phyloP scores from a whole-genome alignment of 345 rosid genomes.

The Eucalyptus coolabah region DNA sequence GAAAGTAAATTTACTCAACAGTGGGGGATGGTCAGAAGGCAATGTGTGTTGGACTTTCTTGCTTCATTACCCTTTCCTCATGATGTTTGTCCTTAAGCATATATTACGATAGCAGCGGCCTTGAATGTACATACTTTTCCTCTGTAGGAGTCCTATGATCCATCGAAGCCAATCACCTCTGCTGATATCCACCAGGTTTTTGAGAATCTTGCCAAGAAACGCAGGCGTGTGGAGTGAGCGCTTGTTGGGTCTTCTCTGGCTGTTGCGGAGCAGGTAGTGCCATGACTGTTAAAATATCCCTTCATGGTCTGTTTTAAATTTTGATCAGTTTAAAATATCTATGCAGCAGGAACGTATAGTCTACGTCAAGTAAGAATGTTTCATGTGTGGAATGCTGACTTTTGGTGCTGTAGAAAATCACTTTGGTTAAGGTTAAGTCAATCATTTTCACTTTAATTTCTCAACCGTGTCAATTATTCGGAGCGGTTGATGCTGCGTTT shows the following conservation, averaged over 20 bases:
- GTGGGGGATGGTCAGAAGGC: not conserved
- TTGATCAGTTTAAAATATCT: not conserved
- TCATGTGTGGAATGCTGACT: not conserved
- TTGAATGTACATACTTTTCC: not conserved
- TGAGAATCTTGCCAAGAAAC: slow-evolving; percentile 85
- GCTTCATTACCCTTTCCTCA: not conserved
- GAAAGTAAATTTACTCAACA: not conserved
- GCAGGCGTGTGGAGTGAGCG: slow-evolving; percentile 27
- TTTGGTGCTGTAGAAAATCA: not conserved
- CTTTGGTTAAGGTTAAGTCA: not conserved
- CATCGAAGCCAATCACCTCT: slow-evolving; percentile 76
- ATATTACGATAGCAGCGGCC: not conserved
- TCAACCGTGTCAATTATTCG: not conserved
- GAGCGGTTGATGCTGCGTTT: not conserved
- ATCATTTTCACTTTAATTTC: not conserved
- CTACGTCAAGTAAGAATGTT: not conserved
- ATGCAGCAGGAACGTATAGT: not conserved
- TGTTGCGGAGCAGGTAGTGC: not conserved
- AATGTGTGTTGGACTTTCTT: not conserved
- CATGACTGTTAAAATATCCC: not conserved
- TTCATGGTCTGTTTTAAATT: not conserved
- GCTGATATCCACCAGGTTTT: slow-evolving; percentile 80
- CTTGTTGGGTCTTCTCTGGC: not conserved
- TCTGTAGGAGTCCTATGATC: slow-evolving; percentile 60
- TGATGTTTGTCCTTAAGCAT: not conserved